Evolutionary conservation across 78 protist species (phyloP).

Genomic region (Dictyostelium firmibasis): DNA sequence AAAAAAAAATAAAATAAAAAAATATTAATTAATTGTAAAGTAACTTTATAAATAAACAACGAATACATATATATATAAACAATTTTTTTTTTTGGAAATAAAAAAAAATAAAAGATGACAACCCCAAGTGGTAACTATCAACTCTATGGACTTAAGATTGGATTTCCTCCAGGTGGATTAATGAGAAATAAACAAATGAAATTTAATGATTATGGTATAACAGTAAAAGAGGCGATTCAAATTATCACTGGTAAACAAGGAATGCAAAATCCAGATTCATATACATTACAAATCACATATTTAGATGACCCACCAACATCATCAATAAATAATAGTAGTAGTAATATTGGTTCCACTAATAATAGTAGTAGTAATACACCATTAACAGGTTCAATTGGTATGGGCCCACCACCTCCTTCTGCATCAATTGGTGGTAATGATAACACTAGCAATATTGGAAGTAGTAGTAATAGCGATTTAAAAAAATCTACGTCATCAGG

Average conservation of each 20-base stretch:
- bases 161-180: constrained; percentile 47
- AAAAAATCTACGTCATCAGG: background rate
- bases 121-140: background rate
- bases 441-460: background rate
- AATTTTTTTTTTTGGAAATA: too few relatives aligned
- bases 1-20: too few relatives aligned
- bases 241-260: constrained; percentile 17
- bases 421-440: background rate
- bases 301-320: background rate
- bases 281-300: constrained; percentile 32
- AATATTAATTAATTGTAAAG: too few relatives aligned
- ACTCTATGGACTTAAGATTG: constrained; percentile 57
- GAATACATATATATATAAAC: background rate
- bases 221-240: constrained; percentile 17
- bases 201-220: constrained; percentile 37
- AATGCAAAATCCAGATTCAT: constrained; percentile 37
- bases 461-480: background rate
- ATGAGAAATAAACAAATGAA: constrained; percentile 25
- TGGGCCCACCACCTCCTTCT: background rate
- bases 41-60: background rate
- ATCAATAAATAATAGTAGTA: background rate
- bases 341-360: background rate
- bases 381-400: background rate
- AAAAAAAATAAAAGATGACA: background rate
- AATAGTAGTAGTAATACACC: background rate